A percentile compares a stretch with the other conserved stretches of the same genome.
Conservation (phyloP, 2,329 filamentous ascomycete genomes). For the Cordyceps sp. region DNA sequence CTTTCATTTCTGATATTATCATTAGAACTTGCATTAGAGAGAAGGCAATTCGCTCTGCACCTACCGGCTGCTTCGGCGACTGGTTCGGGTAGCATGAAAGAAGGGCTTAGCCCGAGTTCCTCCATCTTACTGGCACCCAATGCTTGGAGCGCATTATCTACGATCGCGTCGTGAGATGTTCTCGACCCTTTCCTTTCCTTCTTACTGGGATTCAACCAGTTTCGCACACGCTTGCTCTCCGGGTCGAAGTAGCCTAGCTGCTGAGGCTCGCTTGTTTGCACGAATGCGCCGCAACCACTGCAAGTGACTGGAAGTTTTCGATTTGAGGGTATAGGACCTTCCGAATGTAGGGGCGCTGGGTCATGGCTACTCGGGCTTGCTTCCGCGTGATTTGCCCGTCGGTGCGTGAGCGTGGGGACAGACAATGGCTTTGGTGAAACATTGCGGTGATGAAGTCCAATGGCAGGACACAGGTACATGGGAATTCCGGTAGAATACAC, state of each 20-base stretch:
- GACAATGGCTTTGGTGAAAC: slow-evolving; percentile 3
- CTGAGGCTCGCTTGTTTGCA: slow-evolving; percentile 34
- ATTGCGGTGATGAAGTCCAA: slow-evolving; percentile 10
- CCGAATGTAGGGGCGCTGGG: too few relatives aligned
- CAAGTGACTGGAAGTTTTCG: slow-evolving; percentile 37
- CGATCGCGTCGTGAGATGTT: neutral
- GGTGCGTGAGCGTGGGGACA: slow-evolving; percentile 4
- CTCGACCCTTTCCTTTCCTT: neutral
- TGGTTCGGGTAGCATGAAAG: slow-evolving; percentile 14
- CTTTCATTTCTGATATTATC: slow-evolving; percentile 7
- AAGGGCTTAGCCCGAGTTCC: slow-evolving; percentile 28
- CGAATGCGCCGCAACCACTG: slow-evolving; percentile 47
- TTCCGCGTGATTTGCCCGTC: slow-evolving; percentile 13
- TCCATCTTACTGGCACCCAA: slow-evolving; percentile 21
- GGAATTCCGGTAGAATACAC: slow-evolving; percentile 22
- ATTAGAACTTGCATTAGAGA: too few relatives aligned
- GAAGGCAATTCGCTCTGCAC: too few relatives aligned
- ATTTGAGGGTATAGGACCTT: too few relatives aligned
- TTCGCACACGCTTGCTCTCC: slow-evolving; percentile 30
- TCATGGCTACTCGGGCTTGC: neutral
- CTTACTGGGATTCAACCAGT: slow-evolving; percentile 20
- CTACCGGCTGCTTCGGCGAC: neutral
- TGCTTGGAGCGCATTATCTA: neutral
- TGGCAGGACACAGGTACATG: slow-evolving; percentile 29
- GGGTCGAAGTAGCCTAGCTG: slow-evolving; percentile 41